Evolutionary conservation across 2,329 filamentous ascomycete genomes (phyloP).

Genomic region (Fusarium staphyleae): DNA sequence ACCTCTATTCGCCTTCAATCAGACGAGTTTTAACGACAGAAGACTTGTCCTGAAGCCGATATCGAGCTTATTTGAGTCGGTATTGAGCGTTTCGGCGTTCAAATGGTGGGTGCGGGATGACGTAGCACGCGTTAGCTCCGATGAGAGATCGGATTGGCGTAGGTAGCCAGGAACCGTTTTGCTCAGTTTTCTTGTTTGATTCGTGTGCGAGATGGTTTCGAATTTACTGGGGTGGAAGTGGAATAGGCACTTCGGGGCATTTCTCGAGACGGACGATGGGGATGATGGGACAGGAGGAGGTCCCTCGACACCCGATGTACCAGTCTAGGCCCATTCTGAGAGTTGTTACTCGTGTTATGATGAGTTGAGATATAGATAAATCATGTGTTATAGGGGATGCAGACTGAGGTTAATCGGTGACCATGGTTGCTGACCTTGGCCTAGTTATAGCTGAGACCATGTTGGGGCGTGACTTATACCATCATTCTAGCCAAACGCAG

Average conservation of each 20-base stretch:
- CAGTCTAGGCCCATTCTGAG: background rate
- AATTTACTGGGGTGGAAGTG: background rate
- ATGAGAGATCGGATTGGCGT: background rate
- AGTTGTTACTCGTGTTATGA: background rate
- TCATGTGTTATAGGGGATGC: too few species aligned
- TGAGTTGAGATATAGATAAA: background rate
- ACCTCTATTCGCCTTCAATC: background rate
- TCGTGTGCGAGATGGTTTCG: background rate
- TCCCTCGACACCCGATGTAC: background rate
- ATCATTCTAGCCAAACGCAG: too few species aligned
- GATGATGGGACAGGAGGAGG: constrained; percentile 1
- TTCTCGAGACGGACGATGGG: background rate
- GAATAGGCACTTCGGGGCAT: constrained; percentile 3
- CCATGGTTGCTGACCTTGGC: background rate
- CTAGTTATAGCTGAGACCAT: background rate
- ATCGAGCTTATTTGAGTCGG: background rate
- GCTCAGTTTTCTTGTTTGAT: background rate
- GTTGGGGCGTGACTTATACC: background rate
- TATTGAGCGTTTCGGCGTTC: background rate
- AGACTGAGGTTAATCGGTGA: too few species aligned
- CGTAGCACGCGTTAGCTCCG: constrained; percentile 21
- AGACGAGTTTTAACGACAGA: too few species aligned
- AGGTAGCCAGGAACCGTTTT: background rate
- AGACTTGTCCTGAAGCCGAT: background rate
- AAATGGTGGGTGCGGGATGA: constrained; percentile 18